Evolutionary conservation across 371 early-diverging fungal species (phyloP).

Genomic region (Apophysomyces variabilis): DNA sequence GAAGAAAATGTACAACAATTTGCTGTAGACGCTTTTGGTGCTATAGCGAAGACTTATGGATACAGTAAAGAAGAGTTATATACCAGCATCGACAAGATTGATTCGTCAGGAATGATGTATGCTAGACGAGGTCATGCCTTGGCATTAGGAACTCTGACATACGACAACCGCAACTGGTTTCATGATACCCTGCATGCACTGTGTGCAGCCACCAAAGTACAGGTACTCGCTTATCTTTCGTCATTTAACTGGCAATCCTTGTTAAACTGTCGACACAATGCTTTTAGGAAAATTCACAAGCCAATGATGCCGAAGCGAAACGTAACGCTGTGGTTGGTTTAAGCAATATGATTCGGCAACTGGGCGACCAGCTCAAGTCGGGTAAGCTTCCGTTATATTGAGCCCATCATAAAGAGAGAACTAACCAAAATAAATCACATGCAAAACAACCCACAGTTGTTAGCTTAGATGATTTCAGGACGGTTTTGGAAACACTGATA

Average conservation of each 20-base stretch:
- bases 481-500: conserved; percentile 48
- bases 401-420: conserved; percentile 23
- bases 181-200: conserved; percentile 31
- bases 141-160: conserved; percentile 67
- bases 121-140: conserved; percentile 69
- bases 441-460: background rate
- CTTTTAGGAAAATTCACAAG: conserved; percentile 38
- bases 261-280: background rate
- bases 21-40: conserved; percentile 65
- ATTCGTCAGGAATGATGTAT: conserved; percentile 44
- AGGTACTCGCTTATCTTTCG: conserved; percentile 24
- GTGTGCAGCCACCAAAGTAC: conserved; percentile 32
- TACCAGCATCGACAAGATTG: conserved; percentile 34
- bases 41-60: conserved; percentile 51
- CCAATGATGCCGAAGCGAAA: conserved; percentile 71
- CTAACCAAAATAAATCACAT: conserved; percentile 28
- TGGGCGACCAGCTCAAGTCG: conserved; percentile 43
- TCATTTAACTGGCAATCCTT: too few species aligned
- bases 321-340: conserved; percentile 70
- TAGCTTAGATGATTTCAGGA: conserved; percentile 36
- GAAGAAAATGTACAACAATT: conserved; percentile 72
- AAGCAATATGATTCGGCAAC: conserved; percentile 38
- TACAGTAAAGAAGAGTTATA: conserved; percentile 33
- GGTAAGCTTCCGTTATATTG: conserved; percentile 31
- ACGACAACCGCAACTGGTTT: conserved; percentile 25